Evolutionary conservation across 257 asterid species (phyloP).

Genomic region (Nyctanthes arbortristis): DNA sequence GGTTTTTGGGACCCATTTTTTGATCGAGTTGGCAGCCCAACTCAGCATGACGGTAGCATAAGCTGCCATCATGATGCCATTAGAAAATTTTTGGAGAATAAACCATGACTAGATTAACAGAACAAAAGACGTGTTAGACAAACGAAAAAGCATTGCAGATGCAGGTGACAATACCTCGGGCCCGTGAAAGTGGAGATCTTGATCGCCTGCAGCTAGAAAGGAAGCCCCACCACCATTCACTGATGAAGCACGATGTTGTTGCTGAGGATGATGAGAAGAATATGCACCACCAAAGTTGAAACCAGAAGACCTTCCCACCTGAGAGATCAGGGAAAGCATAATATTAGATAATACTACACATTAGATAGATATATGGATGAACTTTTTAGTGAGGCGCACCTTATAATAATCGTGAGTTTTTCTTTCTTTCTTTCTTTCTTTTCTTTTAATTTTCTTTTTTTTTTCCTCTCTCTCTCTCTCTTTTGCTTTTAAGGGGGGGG

Average conservation of each 20-base stretch:
- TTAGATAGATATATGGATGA: background rate
- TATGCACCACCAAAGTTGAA: conserved; percentile 66
- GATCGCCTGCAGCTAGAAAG: conserved; percentile 47
- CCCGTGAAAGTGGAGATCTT: conserved; percentile 74
- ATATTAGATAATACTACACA: conserved; percentile 3
- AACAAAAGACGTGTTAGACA: background rate
- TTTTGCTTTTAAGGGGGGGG: too few species aligned
- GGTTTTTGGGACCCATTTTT: too few species aligned
- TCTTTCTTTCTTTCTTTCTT: too few species aligned
- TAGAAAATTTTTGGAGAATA: background rate
- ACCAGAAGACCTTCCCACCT: conserved; percentile 83
- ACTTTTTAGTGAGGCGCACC: conserved; percentile 16
- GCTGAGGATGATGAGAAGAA: background rate
- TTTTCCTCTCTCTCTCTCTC: too few species aligned
- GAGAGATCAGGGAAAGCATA: conserved; percentile 25
- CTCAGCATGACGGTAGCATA: too few species aligned
- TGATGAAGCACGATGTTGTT: background rate
- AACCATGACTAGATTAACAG: background rate
- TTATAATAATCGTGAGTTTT: too few species aligned
- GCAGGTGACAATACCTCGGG: conserved; percentile 45
- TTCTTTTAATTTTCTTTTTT: too few species aligned
- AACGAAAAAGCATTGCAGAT: background rate
- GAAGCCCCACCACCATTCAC: conserved; percentile 38
- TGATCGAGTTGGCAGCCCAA: too few species aligned
- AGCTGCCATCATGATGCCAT: too few species aligned